phyloP scores from a whole-genome alignment of 345 rosid genomes.

The Linum trigynum region DNA sequence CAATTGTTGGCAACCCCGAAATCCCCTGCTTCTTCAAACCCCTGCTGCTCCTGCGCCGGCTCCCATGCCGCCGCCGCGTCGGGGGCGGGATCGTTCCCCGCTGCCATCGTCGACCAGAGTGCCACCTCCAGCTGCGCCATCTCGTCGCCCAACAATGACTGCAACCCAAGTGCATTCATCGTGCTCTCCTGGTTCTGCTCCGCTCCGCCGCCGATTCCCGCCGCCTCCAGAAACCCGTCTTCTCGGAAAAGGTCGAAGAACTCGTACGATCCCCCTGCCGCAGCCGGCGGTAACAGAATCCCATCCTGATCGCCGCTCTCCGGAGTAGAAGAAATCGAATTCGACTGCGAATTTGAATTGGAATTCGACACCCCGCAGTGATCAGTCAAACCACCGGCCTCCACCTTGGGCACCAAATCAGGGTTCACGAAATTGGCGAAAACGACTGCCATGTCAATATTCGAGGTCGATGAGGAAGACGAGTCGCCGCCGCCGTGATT shows the following conservation, averaged over 20 bases:
- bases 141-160: slow-evolving; percentile 29
- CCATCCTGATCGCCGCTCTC: slow-evolving; percentile 11
- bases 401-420: too few species aligned
- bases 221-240: slow-evolving; percentile 7
- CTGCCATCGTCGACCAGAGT: slow-evolving; percentile 13
- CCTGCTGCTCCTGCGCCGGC: not conserved
- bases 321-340: not conserved
- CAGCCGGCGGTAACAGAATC: not conserved
- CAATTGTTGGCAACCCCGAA: not conserved
- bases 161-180: slow-evolving; percentile 20
- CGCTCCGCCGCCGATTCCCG: slow-evolving; percentile 10
- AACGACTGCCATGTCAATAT: not conserved
- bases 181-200: slow-evolving; percentile 13
- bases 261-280: slow-evolving; percentile 9
- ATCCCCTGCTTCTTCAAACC: not conserved
- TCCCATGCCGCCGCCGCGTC: slow-evolving; percentile 19
- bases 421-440: too few species aligned
- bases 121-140: slow-evolving; percentile 25
- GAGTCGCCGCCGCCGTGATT: slow-evolving; percentile 7
- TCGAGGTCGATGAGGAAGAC: not conserved
- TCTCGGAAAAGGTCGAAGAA: slow-evolving; percentile 8
- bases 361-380: too few species aligned
- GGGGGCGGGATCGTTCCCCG: slow-evolving; percentile 13
- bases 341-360: not conserved
- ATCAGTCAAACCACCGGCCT: too few species aligned